Conservation (phyloP, 257 asterid species). For the Petunia axillaris region DNA sequence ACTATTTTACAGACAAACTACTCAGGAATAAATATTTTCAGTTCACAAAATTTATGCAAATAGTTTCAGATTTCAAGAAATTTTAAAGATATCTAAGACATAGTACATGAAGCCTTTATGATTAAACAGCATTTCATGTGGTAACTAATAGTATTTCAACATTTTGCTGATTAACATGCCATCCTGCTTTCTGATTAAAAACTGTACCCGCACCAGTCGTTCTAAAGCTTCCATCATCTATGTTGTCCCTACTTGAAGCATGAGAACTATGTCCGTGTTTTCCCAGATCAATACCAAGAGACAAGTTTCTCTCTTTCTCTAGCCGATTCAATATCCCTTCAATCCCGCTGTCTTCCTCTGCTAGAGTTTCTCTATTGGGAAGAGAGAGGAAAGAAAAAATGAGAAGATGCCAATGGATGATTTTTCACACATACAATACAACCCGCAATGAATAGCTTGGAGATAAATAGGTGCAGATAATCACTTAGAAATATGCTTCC, state of each 20-base stretch:
- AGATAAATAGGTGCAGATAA: not conserved
- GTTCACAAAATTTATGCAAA: not conserved
- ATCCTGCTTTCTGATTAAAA: constrained; percentile 16
- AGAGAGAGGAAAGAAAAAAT: constrained; percentile 18
- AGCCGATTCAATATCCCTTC: constrained; percentile 78
- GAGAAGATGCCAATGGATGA: not conserved
- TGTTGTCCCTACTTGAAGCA: constrained; percentile 40
- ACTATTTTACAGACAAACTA: constrained; percentile 1
- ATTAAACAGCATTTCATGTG: not conserved
- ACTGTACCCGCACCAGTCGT: constrained; percentile 27
- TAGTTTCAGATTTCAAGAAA: not conserved
- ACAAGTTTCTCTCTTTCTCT: constrained; percentile 71
- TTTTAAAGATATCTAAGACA: not conserved
- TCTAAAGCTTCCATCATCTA: constrained; percentile 34
- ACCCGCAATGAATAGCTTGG: not conserved
- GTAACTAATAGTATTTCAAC: not conserved
- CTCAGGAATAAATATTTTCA: constrained; percentile 1
- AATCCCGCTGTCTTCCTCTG: constrained; percentile 65
- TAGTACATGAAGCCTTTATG: not conserved
- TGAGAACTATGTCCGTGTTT: constrained; percentile 38
- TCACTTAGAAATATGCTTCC: not conserved
- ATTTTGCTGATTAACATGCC: not conserved
- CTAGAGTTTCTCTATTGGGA: constrained; percentile 52
- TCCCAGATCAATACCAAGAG: constrained; percentile 51
- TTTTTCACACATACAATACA: not conserved